Conservation (phyloP, 2,329 filamentous ascomycete species). For the Leptodontidium sp. region DNA sequence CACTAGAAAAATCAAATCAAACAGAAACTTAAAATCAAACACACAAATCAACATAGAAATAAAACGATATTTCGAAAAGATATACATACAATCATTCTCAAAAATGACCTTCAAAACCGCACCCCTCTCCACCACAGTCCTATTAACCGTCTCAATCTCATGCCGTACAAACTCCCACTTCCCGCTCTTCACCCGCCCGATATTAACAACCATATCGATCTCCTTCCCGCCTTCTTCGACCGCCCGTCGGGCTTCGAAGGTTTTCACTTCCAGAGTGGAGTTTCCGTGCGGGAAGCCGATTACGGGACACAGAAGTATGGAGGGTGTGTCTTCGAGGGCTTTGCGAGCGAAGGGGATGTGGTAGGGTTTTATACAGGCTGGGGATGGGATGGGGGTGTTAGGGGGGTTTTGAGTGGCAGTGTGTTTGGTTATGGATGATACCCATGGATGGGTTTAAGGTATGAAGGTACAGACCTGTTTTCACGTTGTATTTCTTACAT, state of each 20-base stretch:
- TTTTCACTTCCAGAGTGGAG: conserved; percentile 61
- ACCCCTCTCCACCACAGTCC: conserved; percentile 53
- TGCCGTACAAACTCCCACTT: conserved; percentile 64
- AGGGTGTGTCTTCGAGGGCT: conserved; percentile 56
- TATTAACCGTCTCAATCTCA: conserved; percentile 61
- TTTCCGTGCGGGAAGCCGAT: conserved; percentile 69
- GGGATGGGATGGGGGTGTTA: not conserved
- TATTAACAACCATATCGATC: conserved; percentile 68
- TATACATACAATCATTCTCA: conserved; percentile 68
- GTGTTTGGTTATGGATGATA: too few relatives aligned
- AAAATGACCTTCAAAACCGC: conserved; percentile 68
- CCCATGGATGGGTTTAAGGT: too few relatives aligned
- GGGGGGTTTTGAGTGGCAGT: too few relatives aligned
- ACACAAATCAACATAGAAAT: too few relatives aligned
- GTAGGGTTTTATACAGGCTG: conserved; percentile 66
- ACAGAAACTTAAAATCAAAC: too few relatives aligned
- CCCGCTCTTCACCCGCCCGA: conserved; percentile 63
- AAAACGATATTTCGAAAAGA: too few relatives aligned
- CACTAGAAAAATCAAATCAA: too few relatives aligned
- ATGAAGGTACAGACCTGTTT: conserved; percentile 47
- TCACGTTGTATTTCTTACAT: conserved; percentile 57
- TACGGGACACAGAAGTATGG: conserved; percentile 53
- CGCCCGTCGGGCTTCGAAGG: conserved; percentile 59
- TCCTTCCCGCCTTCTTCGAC: conserved; percentile 58
- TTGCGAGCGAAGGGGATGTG: conserved; percentile 56